A percentile compares a stretch with the other conserved stretches of the same genome.
These are phyloP conservation scores for Fusarium nygamai DNA, from an alignment of 2,329 filamentous ascomycete genomes.

Conservation along the genomic window DNA sequence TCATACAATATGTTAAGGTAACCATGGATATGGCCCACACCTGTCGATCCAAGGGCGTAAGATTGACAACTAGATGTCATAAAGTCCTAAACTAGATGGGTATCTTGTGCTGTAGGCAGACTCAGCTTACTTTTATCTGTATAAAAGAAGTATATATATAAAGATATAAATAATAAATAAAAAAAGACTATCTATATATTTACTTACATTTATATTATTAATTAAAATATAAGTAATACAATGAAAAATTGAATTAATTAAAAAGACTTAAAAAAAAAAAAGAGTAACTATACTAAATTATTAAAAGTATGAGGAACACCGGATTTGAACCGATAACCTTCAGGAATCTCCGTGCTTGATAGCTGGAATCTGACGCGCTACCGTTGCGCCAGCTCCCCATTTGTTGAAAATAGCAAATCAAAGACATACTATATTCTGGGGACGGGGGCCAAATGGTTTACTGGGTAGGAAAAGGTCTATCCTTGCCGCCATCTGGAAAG, in stretches of 20 bases:
- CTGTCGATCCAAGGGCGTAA: slow-evolving; percentile 39
- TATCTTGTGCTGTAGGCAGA: neutral
- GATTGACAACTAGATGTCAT: neutral
- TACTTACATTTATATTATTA: too few species aligned
- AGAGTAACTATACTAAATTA: neutral
- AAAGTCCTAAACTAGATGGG: neutral
- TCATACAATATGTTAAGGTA: slow-evolving; percentile 3
- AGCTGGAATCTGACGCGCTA: slow-evolving; percentile 22
- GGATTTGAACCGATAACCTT: slow-evolving; percentile 31
- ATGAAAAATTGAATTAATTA: neutral
- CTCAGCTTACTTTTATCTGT: neutral
- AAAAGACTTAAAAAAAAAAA: neutral
- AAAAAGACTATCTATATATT: too few species aligned
- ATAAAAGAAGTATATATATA: neutral
- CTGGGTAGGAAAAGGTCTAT: neutral
- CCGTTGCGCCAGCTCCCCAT: slow-evolving; percentile 21
- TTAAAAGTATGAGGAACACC: slow-evolving; percentile 14
- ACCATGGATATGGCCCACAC: slow-evolving; percentile 3
- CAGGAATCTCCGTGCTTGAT: slow-evolving; percentile 7
- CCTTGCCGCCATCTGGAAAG: neutral
- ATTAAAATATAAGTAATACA: neutral
- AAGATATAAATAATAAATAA: neutral
- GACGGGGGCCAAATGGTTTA: accelerated
- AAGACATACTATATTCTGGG: neutral
- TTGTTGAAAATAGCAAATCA: neutral